A percentile compares a stretch with the other conserved stretches of the same genome.
These are phyloP conservation scores for Zanthoxylum bungeanum DNA, from an alignment of 345 rosid genomes.

Conservation along the genomic window DNA sequence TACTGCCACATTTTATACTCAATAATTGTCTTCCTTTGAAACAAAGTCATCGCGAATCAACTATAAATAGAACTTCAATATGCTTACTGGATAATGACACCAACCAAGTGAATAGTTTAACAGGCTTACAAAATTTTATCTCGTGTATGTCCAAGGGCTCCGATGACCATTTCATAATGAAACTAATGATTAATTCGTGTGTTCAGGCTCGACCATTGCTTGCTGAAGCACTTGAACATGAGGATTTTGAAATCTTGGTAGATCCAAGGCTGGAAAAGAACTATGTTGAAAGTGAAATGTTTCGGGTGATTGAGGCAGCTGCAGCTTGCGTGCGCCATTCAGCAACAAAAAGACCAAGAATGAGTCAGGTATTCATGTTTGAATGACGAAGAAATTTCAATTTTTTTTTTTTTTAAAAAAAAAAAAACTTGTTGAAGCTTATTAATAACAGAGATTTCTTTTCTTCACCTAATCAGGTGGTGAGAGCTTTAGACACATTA, in stretches of 20 bases:
- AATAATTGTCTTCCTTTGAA: background rate
- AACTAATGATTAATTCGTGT: background rate
- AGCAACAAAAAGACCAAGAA: conserved; percentile 77
- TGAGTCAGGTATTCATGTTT: conserved; percentile 70
- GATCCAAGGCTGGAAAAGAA: conserved; percentile 68
- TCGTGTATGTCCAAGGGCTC: background rate
- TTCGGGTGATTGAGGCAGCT: conserved; percentile 94
- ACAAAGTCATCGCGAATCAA: too few relatives aligned
- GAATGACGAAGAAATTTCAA: background rate
- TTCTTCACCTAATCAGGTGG: conserved; percentile 40
- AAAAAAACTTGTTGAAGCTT: background rate
- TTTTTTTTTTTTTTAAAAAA: background rate
- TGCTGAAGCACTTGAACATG: conserved; percentile 66
- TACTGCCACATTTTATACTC: background rate
- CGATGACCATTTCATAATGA: background rate
- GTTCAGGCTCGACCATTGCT: conserved; percentile 88
- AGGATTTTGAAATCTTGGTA: conserved; percentile 60
- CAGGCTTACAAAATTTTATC: background rate
- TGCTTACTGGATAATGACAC: background rate
- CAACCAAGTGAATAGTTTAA: background rate
- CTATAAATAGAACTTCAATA: background rate
- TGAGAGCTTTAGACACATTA: conserved; percentile 78
- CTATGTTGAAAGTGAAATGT: conserved; percentile 67
- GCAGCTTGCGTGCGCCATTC: conserved; percentile 97
- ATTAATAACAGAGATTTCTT: background rate